These are phyloP conservation scores for Metarhizium robertsii DNA, from an alignment of 2,329 filamentous ascomycete genomes.

Conservation along the genomic window DNA sequence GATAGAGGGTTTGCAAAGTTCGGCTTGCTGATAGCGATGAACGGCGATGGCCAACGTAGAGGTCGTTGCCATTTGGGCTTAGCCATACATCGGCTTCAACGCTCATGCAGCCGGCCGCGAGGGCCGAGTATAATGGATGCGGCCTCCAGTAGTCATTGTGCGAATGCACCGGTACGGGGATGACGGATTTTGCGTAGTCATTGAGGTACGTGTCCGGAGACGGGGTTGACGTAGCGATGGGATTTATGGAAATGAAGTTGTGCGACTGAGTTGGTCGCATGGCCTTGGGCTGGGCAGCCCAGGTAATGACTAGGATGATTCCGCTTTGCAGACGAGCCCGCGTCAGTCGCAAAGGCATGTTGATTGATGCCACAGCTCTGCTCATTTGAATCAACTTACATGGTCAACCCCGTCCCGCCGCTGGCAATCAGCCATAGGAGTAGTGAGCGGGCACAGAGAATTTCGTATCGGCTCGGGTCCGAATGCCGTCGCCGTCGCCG, in stretches of 20 bases:
- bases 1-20: slow-evolving; percentile 53
- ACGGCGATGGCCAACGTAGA: slow-evolving; percentile 55
- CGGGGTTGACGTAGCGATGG: not conserved
- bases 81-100: slow-evolving; percentile 64
- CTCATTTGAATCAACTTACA: slow-evolving; percentile 2
- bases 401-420: slow-evolving; percentile 2
- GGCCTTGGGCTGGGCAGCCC: slow-evolving; percentile 3
- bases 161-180: slow-evolving; percentile 49
- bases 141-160: slow-evolving; percentile 62
- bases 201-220: slow-evolving; percentile 1
- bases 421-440: slow-evolving; percentile 4
- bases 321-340: not conserved
- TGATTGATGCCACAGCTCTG: not conserved
- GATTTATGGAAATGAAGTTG: not conserved
- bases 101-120: slow-evolving; percentile 48
- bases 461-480: not conserved
- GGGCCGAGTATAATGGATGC: slow-evolving; percentile 53
- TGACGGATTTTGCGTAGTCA: slow-evolving; percentile 3
- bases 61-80: slow-evolving; percentile 28
- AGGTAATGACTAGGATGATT: slow-evolving; percentile 5
- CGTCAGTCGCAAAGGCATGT: not conserved
- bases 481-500: not conserved
- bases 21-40: slow-evolving; percentile 33
- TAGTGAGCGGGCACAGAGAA: not conserved
- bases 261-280: slow-evolving; percentile 2